These are phyloP conservation scores for Lachnellula hyalina DNA, from an alignment of 2,329 filamentous ascomycete species.

Conservation along the genomic window DNA sequence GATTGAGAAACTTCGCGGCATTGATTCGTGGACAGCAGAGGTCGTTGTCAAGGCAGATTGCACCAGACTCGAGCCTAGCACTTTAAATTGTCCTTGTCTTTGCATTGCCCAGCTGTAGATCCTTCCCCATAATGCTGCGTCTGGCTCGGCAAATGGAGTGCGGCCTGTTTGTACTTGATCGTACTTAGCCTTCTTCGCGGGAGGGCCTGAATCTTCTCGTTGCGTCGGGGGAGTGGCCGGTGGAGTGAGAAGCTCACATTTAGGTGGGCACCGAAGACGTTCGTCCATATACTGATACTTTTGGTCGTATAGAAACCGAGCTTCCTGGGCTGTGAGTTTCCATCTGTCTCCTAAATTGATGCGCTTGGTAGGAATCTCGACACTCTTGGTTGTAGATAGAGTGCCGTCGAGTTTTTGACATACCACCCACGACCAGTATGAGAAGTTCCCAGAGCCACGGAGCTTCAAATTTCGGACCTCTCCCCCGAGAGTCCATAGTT, in stretches of 20 bases:
- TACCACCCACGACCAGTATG: constrained; percentile 18
- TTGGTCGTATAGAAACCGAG: background rate
- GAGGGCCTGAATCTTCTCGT: background rate
- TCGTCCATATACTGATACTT: constrained; percentile 1
- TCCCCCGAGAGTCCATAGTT: constrained; percentile 23
- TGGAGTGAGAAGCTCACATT: background rate
- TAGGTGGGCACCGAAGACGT: background rate
- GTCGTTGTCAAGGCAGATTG: background rate
- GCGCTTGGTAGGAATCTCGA: constrained; percentile 12
- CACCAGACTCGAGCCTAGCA: background rate
- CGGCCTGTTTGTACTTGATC: background rate
- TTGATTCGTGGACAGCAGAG: background rate
- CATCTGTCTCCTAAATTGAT: constrained; percentile 1
- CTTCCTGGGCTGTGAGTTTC: constrained; percentile 2
- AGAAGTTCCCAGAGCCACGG: constrained; percentile 5
- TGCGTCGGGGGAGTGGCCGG: background rate
- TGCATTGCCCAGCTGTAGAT: background rate
- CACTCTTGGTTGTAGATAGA: constrained; percentile 7
- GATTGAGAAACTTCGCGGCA: background rate
- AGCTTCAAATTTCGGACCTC: constrained; percentile 12
- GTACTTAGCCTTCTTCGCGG: background rate
- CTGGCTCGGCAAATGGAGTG: background rate
- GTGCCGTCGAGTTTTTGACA: constrained; percentile 17
- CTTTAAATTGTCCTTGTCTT: background rate
- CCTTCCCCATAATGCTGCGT: background rate